Percentiles rank a stretch among this genome's conserved stretches.
Conservation (phyloP, 176 grass and related monocot genomes). For the Carex scoparia region DNA sequence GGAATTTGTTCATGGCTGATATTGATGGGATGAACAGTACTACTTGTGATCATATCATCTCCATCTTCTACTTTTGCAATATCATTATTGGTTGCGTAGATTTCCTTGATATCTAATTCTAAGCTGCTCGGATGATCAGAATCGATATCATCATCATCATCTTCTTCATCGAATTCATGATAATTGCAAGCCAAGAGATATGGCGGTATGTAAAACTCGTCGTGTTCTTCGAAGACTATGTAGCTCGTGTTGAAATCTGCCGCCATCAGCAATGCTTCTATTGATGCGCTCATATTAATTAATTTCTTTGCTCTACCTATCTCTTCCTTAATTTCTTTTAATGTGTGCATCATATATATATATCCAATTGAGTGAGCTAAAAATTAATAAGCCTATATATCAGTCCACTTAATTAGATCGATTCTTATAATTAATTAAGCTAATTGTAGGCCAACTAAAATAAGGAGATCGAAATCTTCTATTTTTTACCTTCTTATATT, state of each 20-base stretch:
- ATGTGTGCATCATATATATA: neutral
- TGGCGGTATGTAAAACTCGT: neutral
- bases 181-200: neutral
- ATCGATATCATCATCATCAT: neutral
- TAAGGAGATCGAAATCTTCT: neutral
- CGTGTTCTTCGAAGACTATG: neutral
- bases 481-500: neutral
- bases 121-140: too few relatives aligned
- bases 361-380: too few relatives aligned
- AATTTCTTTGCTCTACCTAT: neutral
- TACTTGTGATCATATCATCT: too few relatives aligned
- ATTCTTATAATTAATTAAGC: neutral
- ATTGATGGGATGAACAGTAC: too few relatives aligned
- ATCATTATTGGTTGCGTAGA: neutral
- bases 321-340: neutral
- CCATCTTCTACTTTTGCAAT: too few relatives aligned
- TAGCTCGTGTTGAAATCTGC: neutral
- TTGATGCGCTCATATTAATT: neutral
- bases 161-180: neutral
- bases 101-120: neutral
- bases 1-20: neutral
- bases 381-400: too few relatives aligned
- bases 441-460: neutral
- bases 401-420: too few relatives aligned
- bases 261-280: neutral